These are phyloP conservation scores for Tilletiopsis washingtonensis DNA, from an alignment of 1,284 basidiomycete genomes.

Conservation along the genomic window DNA sequence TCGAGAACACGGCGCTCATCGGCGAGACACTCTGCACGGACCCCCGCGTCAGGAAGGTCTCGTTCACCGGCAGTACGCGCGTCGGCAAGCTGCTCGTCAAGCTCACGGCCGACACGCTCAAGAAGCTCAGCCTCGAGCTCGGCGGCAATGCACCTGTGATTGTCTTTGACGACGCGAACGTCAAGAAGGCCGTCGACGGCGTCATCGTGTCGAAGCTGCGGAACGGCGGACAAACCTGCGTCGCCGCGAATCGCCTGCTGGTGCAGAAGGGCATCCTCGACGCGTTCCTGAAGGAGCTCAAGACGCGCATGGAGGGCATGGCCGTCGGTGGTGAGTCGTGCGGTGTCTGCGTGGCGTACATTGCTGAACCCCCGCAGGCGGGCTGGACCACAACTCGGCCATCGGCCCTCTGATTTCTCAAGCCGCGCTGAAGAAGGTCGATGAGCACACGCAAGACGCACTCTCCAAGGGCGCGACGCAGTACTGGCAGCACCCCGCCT, in stretches of 20 bases:
- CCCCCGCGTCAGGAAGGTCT: conserved; percentile 56
- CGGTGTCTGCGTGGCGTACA: too few species aligned
- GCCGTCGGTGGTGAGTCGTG: too few species aligned
- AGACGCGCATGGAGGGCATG: conserved; percentile 73
- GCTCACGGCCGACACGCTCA: conserved; percentile 72
- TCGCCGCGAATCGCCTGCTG: conserved; percentile 47
- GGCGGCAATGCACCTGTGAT: conserved; percentile 83
- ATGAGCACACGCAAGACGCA: conserved; percentile 77
- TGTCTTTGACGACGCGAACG: conserved; percentile 62
- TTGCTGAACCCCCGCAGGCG: conserved; percentile 62
- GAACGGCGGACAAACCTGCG: conserved; percentile 20
- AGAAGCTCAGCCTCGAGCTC: conserved; percentile 66
- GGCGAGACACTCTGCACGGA: neutral
- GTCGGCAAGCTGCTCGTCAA: conserved; percentile 81
- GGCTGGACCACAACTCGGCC: conserved; percentile 64
- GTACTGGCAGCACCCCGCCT: conserved; percentile 51
- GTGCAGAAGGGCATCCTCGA: conserved; percentile 64
- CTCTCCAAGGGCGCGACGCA: conserved; percentile 71
- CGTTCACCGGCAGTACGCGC: conserved; percentile 53
- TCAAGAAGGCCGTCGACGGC: conserved; percentile 30
- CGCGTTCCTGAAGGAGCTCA: conserved; percentile 71
- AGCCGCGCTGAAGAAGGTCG: conserved; percentile 77
- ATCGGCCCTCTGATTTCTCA: conserved; percentile 89
- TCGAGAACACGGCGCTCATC: neutral
- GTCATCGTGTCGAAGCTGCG: conserved; percentile 13